These are phyloP conservation scores for Leonotis leonurus DNA, from an alignment of 257 asterid genomes.

Conservation along the genomic window DNA sequence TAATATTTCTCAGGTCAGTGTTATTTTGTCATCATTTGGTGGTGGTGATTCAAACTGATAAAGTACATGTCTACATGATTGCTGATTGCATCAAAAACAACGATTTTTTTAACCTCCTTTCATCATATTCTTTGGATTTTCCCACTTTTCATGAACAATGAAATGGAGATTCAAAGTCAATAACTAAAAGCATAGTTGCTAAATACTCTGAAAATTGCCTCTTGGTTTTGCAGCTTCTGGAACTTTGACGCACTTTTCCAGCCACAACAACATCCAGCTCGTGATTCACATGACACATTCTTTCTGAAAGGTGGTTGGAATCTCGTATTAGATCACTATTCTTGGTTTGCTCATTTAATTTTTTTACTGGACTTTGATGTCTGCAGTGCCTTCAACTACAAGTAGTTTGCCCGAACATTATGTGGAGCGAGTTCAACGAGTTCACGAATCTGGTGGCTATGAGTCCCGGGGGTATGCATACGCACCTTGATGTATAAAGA, in stretches of 20 bases:
- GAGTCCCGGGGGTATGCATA: constrained; percentile 96
- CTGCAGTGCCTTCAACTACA: constrained; percentile 77
- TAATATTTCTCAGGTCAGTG: background rate
- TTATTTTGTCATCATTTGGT: background rate
- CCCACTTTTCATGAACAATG: background rate
- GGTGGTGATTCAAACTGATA: background rate
- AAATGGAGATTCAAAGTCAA: background rate
- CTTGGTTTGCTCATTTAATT: background rate
- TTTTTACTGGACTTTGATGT: constrained; percentile 19
- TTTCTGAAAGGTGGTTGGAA: constrained; percentile 63
- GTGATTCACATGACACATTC: constrained; percentile 98
- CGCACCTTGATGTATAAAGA: constrained; percentile 13
- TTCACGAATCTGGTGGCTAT: constrained; percentile 91
- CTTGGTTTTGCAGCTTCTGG: constrained; percentile 68
- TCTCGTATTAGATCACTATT: constrained; percentile 17
- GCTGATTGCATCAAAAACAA: background rate
- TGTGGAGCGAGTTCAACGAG: constrained; percentile 74
- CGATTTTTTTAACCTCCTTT: too few relatives aligned
- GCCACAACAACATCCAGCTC: constrained; percentile 99
- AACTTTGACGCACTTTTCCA: constrained; percentile 98
- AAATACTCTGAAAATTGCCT: background rate
- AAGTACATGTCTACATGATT: too few relatives aligned
- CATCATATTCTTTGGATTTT: too few relatives aligned
- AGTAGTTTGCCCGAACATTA: constrained; percentile 82
- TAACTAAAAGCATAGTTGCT: background rate